Evolutionary conservation across 805 yeast genomes (phyloP), one percentile per base, ranked within the genome.

Genomic region (Metschnikowia similis): DNA sequence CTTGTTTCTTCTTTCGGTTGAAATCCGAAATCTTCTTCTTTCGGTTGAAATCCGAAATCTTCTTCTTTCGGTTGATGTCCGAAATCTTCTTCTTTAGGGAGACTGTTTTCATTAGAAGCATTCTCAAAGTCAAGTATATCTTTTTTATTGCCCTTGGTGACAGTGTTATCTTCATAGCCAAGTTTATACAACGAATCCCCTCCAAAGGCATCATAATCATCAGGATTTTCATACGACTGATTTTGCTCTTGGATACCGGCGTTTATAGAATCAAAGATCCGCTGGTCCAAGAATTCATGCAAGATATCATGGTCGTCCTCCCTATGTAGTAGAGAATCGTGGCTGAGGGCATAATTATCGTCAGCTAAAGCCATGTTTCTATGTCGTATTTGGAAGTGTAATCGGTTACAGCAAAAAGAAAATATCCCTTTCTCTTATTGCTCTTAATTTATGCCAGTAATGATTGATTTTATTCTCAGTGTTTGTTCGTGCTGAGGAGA

Each of bases 261-360:
- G 27, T 55, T 56, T 32, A 59, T 37, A 31, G 63, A 61, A 36
- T 77, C 81, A 52, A 76, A 79, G 8, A 79, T 75, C 48, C 82
- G 64, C 54, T 78, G 76, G 58, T 80, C 83, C 47, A 80, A 65
- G 48, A 80, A 79, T 58, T 82, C 86, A 56, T 80, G 84, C 41
- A 82, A 60, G 34, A 82, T 71, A 52, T 82, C 85, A 21, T 72
- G 76, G 35, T 72, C 74, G 14, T 69, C 70, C 31, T 57, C 56
- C 14, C 60, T 52, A 28, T 52, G 52, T 51, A 54, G 56, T 39
- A 63, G 58, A 41, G 56, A 53, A 45, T 55, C 54, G 41, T 61
- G 61, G 49, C 62, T 67, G 48, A 64, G 51, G 31, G 59, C 41
- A 48, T 55, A 52, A 42, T 55, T 55, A 29, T 63, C 68, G 48